Base-by-base conservation (phyloP, 2,329 filamentous ascomycete species). In the Chalaropsis thielavioides region DNA sequence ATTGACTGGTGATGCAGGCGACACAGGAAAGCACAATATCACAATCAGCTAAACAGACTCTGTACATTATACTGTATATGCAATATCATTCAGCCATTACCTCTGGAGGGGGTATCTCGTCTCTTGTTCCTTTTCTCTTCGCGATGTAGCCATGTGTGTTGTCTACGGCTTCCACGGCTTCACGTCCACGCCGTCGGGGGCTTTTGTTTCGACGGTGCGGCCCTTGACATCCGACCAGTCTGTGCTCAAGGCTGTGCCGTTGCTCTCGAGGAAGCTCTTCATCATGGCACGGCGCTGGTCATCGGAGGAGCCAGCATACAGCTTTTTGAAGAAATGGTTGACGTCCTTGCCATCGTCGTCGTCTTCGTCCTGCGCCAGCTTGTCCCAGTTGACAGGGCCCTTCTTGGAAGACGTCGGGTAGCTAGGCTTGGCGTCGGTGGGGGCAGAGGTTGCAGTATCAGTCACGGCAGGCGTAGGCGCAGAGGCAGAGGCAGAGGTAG, bases 181-280 rank as follows among this genome's bases (percentile, higher is more conserved):
- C 1, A 84, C 85, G 73, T 88, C 85, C 70, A 90, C 85, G 0
- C 90, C 90, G 59, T 91, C 87, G 0, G 90, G 90, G 8, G 90
- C 88, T 43, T 78, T 75, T 0, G 85, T 88, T 72, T 89, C 83
- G 31, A 96, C 88, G 27, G 77, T 87, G 19, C 83, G 84, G 68
- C 80, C 82, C 62, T 83, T 83, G 22, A 96, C 92, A 68, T 95
- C 88, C 10, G 77, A 76, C 94, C 94, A 99, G 73, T 92, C 90
- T 0, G 94, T 99, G 74, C 90, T 96, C 61, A 99, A 77, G 2
- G 89, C 83, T 0, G 94, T 99, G 3, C 94, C 94, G 70, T 95
- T 94, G 74, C 92, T 96, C 79, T 99, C 92, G 15, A 85, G 81
- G 72, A 90, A 97, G 72, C 90, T 95, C 83, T 99, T 99, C 84